phyloP scores from a whole-genome alignment of 768 basidiomycete genomes.

The Leccinum longicurvipes region DNA sequence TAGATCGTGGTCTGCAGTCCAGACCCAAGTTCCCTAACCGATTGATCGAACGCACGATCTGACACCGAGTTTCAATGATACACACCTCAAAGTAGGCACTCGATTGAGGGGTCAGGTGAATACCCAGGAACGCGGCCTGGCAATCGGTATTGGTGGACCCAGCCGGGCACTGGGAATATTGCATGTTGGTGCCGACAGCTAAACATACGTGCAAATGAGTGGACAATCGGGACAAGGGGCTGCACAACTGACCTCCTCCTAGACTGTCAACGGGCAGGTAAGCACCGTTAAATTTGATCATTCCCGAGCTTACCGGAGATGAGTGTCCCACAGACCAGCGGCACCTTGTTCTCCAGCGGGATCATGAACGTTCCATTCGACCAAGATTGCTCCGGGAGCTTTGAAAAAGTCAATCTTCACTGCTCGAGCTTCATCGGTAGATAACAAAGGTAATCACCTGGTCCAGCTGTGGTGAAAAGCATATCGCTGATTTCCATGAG shows the following conservation, averaged over 20 bases:
- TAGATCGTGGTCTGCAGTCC: slow-evolving; percentile 67
- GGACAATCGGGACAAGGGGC: background rate
- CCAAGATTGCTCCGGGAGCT: slow-evolving; percentile 46
- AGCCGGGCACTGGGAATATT: slow-evolving; percentile 40
- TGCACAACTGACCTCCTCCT: slow-evolving; percentile 22
- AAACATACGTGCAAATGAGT: background rate
- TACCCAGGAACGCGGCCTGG: slow-evolving; percentile 59
- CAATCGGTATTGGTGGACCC: slow-evolving; percentile 45
- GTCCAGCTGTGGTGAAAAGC: slow-evolving; percentile 55
- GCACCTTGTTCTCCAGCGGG: slow-evolving; percentile 49
- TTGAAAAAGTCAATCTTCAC: background rate
- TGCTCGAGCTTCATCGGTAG: background rate
- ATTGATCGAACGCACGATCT: background rate
- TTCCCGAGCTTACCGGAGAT: slow-evolving; percentile 30
- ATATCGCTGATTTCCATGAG: slow-evolving; percentile 63
- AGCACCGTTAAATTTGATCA: background rate
- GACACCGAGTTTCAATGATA: background rate
- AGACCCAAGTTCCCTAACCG: slow-evolving; percentile 68
- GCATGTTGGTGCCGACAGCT: slow-evolving; percentile 55
- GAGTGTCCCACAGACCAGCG: slow-evolving; percentile 51
- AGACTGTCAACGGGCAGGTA: slow-evolving; percentile 11
- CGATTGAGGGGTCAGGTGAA: slow-evolving; percentile 55
- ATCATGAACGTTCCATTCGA: slow-evolving; percentile 62
- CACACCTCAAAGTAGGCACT: slow-evolving; percentile 62
- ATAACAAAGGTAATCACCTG: slow-evolving; percentile 22